Conservation (phyloP, 208 protist genomes). For the Acanthamoeba lenticulata region DNA sequence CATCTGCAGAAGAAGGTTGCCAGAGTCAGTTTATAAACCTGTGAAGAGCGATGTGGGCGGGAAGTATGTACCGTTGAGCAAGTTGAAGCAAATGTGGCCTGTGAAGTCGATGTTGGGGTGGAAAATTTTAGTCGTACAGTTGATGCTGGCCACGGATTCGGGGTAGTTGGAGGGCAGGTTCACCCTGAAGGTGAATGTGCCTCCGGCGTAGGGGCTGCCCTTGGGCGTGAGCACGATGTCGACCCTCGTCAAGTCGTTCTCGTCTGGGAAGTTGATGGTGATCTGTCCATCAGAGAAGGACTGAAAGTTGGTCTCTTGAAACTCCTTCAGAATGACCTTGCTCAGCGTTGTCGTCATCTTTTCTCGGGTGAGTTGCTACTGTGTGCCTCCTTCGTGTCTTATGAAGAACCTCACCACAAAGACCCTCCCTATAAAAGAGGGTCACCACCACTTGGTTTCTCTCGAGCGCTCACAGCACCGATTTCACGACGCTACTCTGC, state of each 20-base stretch:
- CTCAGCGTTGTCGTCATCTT: not conserved
- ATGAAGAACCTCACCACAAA: too few species aligned
- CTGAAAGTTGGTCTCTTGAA: not conserved
- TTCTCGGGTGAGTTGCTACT: too few species aligned
- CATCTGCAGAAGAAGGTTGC: not conserved
- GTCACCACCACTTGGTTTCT: too few species aligned
- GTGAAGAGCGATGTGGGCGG: not conserved
- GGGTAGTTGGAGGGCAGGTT: conserved; percentile 4
- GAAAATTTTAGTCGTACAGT: not conserved
- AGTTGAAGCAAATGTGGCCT: conserved; percentile 15
- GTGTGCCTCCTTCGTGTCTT: too few species aligned
- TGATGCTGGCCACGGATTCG: not conserved
- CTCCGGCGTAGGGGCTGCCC: not conserved
- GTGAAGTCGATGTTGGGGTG: conserved; percentile 31
- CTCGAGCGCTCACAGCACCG: too few species aligned
- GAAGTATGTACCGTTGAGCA: not conserved
- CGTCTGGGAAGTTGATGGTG: not conserved
- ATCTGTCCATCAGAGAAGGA: conserved; percentile 40
- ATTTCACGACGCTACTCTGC: too few species aligned
- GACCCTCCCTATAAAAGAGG: too few species aligned
- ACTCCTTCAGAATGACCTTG: not conserved
- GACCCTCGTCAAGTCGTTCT: not conserved
- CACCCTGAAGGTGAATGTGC: not conserved
- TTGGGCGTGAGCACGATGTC: conserved; percentile 1
- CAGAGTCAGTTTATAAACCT: not conserved